A percentile compares a stretch with the other conserved stretches of the same genome.
These are phyloP conservation scores for Jaapia argillacea DNA, from an alignment of 768 basidiomycete species.

Conservation along the genomic window DNA sequence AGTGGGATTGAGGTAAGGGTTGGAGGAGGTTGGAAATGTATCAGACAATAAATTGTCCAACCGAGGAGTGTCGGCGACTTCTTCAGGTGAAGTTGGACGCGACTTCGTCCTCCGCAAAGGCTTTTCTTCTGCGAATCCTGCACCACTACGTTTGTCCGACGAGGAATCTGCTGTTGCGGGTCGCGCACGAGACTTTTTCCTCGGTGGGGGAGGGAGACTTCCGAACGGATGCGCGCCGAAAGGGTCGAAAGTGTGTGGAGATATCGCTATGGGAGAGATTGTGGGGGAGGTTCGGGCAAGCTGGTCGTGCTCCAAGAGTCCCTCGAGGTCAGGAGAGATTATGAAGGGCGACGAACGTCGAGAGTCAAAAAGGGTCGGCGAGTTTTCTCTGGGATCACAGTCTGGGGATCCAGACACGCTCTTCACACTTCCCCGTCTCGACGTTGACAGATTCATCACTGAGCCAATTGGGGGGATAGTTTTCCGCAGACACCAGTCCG, in stretches of 20 bases:
- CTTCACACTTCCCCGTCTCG: too few species aligned
- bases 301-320: conserved; percentile 48
- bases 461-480: too few species aligned
- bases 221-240: conserved; percentile 1
- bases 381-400: too few species aligned
- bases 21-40: not conserved
- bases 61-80: not conserved
- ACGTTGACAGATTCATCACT: too few species aligned
- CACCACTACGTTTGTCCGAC: not conserved
- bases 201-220: not conserved
- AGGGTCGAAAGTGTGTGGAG: conserved; percentile 13
- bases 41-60: not conserved
- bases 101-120: not conserved
- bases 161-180: not conserved
- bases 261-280: conserved; percentile 18
- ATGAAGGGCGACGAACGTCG: conserved; percentile 21
- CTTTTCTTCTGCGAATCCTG: not conserved
- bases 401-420: too few species aligned
- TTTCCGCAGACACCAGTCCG: too few species aligned
- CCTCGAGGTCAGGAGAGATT: conserved; percentile 53
- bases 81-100: not conserved
- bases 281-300: conserved; percentile 25
- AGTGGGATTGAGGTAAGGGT: not conserved
- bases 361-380: too few species aligned
- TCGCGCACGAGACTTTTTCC: not conserved